These are phyloP conservation scores for Erucastrum elatum DNA, from an alignment of 345 rosid species.

Conservation along the genomic window DNA sequence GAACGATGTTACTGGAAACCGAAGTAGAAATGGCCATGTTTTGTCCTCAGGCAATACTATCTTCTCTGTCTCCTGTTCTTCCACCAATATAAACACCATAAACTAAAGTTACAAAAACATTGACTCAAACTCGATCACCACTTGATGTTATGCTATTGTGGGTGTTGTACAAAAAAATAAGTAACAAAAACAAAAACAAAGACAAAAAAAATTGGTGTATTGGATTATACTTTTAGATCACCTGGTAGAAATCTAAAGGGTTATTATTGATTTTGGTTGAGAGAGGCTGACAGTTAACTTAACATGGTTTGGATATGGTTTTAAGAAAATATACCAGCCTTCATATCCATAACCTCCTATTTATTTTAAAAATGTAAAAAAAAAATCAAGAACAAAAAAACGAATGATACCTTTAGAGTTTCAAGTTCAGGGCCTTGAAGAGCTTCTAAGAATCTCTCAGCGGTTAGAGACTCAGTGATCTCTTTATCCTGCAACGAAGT, in stretches of 20 bases:
- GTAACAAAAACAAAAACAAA: not conserved
- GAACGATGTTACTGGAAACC: slow-evolving; percentile 71
- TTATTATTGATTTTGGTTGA: not conserved
- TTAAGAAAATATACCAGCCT: not conserved
- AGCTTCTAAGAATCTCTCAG: slow-evolving; percentile 81
- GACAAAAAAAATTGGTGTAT: not conserved
- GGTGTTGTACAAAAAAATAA: no score
- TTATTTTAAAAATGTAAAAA: not conserved
- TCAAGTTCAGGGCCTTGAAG: slow-evolving; percentile 89
- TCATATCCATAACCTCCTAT: not conserved
- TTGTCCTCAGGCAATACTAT: slow-evolving; percentile 74
- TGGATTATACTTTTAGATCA: not conserved
- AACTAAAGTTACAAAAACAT: not conserved
- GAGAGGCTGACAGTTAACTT: not conserved
- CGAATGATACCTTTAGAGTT: slow-evolving; percentile 59
- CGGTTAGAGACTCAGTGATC: slow-evolving; percentile 53
- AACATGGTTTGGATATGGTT: not conserved
- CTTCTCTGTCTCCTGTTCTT: slow-evolving; percentile 61
- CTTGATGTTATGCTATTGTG: no score
- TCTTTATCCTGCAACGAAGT: slow-evolving; percentile 35
- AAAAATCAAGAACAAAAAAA: not conserved
- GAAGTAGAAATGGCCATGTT: slow-evolving; percentile 88
- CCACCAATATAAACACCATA: not conserved
- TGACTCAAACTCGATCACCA: no score
- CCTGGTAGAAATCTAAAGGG: not conserved